phyloP scores from a whole-genome alignment of 2,329 filamentous ascomycete species.

The Xylariaceae sp. region DNA sequence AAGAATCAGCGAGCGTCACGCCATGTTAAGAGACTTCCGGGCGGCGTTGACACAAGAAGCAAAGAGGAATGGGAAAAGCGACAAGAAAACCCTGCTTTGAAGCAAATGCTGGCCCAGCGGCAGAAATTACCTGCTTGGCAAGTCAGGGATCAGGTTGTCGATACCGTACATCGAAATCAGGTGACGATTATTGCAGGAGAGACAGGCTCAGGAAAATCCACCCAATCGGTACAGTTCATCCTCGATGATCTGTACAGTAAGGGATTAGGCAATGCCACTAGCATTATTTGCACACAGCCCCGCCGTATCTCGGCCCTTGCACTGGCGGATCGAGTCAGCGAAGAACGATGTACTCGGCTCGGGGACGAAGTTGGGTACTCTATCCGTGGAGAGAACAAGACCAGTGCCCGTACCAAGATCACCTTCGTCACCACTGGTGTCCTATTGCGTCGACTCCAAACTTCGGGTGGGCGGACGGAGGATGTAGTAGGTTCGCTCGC shows the following conservation, averaged over 20 bases:
- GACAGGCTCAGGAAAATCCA: conserved; percentile 95
- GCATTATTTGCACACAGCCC: conserved; percentile 94
- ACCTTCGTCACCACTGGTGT: conserved; percentile 97
- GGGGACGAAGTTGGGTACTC: conserved; percentile 88
- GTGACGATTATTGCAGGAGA: conserved; percentile 97
- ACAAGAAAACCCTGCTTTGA: conserved; percentile 61
- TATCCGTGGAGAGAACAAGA: conserved; percentile 85
- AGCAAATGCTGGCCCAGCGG: conserved; percentile 70
- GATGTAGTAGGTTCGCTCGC: conserved; percentile 78
- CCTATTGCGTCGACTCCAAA: conserved; percentile 83
- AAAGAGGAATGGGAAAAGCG: conserved; percentile 66
- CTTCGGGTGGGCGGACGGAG: conserved; percentile 73
- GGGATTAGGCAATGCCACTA: conserved; percentile 70
- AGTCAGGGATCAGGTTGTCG: conserved; percentile 70
- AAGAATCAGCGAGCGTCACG: conserved; percentile 37
- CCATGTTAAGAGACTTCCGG: conserved; percentile 58
- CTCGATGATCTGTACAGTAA: conserved; percentile 82
- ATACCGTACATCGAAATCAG: conserved; percentile 70
- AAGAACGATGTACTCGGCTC: conserved; percentile 77
- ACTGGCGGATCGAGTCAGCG: conserved; percentile 88
- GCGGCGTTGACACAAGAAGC: conserved; percentile 57
- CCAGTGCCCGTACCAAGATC: conserved; percentile 72
- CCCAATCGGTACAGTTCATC: conserved; percentile 93
- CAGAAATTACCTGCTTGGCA: conserved; percentile 83
- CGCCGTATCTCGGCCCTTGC: conserved; percentile 91